A percentile compares a stretch with the other conserved stretches of the same genome.
Conservation (phyloP, 495 filamentous ascomycete species). For the Penicillium paxilli region DNA sequence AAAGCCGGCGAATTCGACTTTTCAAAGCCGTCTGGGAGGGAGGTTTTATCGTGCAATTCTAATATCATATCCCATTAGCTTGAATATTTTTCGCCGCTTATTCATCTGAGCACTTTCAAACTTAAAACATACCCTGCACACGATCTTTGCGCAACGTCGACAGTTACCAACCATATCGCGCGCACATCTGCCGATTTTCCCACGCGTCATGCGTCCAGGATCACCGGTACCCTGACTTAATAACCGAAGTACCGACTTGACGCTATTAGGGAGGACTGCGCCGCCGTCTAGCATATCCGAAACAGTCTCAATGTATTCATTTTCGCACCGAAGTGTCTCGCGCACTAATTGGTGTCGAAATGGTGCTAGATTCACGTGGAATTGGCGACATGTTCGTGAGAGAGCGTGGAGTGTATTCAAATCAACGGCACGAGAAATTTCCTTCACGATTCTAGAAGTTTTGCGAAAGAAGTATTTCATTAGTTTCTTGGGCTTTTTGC, state of each 20-base stretch:
- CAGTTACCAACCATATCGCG: slow-evolving; percentile 83
- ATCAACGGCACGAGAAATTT: slow-evolving; percentile 73
- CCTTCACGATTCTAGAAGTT: slow-evolving; percentile 60
- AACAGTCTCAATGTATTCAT: slow-evolving; percentile 56
- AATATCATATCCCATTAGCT: not conserved
- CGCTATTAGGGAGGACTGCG: slow-evolving; percentile 33
- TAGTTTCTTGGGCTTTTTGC: not conserved
- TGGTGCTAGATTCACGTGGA: slow-evolving; percentile 71
- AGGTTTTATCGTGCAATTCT: slow-evolving; percentile 86
- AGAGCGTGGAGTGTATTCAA: slow-evolving; percentile 82
- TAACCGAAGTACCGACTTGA: slow-evolving; percentile 37
- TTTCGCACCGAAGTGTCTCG: slow-evolving; percentile 75
- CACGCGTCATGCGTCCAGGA: slow-evolving; percentile 50
- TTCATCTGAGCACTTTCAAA: not conserved
- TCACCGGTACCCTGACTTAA: slow-evolving; percentile 32
- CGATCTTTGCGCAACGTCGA: slow-evolving; percentile 69
- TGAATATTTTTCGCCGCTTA: too few relatives aligned
- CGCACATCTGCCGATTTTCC: slow-evolving; percentile 74
- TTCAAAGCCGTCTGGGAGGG: slow-evolving; percentile 60
- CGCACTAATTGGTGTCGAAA: slow-evolving; percentile 69
- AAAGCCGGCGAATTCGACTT: slow-evolving; percentile 76
- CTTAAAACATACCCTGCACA: slow-evolving; percentile 67
- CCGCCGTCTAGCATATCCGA: slow-evolving; percentile 37
- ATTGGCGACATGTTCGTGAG: slow-evolving; percentile 75
- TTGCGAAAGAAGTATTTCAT: not conserved